phyloP scores from a whole-genome alignment of 805 yeast species.

The Blastobotrys americana region DNA sequence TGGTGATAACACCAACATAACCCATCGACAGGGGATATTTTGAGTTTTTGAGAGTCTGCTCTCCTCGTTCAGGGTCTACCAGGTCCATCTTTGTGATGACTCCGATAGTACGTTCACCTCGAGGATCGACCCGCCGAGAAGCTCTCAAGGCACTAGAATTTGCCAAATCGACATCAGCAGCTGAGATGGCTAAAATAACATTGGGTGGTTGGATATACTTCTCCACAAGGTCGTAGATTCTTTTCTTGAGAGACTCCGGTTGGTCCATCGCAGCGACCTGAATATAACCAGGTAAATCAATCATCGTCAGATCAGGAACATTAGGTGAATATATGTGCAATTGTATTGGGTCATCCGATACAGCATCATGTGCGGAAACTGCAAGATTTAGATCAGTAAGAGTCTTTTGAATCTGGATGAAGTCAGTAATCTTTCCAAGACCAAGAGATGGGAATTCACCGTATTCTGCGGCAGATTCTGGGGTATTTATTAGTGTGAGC shows the following conservation, averaged over 20 bases:
- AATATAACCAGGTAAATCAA: slow-evolving; percentile 95
- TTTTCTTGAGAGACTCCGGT: slow-evolving; percentile 72
- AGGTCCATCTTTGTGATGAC: slow-evolving; percentile 91
- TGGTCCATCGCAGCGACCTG: slow-evolving; percentile 97
- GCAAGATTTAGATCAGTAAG: slow-evolving; percentile 85
- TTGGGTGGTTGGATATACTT: slow-evolving; percentile 86
- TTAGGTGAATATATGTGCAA: slow-evolving; percentile 81
- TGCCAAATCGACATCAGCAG: slow-evolving; percentile 97
- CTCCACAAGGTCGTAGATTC: slow-evolving; percentile 74
- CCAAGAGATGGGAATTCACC: slow-evolving; percentile 93
- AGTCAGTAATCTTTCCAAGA: slow-evolving; percentile 75
- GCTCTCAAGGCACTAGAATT: slow-evolving; percentile 93
- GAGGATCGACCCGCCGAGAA: slow-evolving; percentile 81
- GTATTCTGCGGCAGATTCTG: slow-evolving; percentile 68
- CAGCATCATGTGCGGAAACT: slow-evolving; percentile 77
- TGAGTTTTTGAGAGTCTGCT: slow-evolving; percentile 58
- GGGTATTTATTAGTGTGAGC: slow-evolving; percentile 81
- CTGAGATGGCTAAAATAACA: slow-evolving; percentile 88
- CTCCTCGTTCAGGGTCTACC: slow-evolving; percentile 70
- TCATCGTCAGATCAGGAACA: slow-evolving; percentile 88
- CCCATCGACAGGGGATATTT: slow-evolving; percentile 94
- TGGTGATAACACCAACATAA: slow-evolving; percentile 95
- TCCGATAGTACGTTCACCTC: slow-evolving; percentile 93
- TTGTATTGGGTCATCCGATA: slow-evolving; percentile 91
- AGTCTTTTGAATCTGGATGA: slow-evolving; percentile 80